Base-by-base conservation (phyloP, 1,284 basidiomycete genomes). In the Earliella scabrosa region DNA sequence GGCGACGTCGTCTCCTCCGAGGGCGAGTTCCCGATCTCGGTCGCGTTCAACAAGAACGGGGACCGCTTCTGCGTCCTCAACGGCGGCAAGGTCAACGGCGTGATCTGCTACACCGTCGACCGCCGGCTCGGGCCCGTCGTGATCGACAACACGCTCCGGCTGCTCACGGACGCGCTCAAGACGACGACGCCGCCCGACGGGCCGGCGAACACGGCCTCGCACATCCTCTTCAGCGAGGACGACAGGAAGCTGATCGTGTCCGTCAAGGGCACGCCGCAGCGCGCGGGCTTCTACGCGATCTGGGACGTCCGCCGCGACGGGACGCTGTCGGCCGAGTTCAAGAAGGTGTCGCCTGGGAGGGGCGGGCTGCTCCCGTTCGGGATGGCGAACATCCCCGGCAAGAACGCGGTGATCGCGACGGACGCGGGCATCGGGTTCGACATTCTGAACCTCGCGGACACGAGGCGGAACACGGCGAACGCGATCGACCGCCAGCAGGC, bases 1-100 rank as follows among this genome's bases (percentile, higher is more conserved):
- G 80, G 80, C 2, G 64, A 67, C 41, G 77, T 79, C 8, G 68
- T 77, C 5, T 70, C 71, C 11, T 74, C 72, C 31, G 77, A 75
- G 4, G 79, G 80, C 24, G 76, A 82, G 53, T 82, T 82, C 70
- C 80, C 80, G 11, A 69, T 81, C 49, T 78, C 78, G 0, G 58
- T 81, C 11, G 75, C 78, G 6, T 72, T 80, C 60, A 79, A 77
- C 65, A 67, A 68, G 32, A 68, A 67, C 11, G 76, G 76, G 8
- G 69, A 66, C 47, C 70, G 61, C 39, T 67, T 79, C 23, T 82
- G 80, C 59, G 74, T 75, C 4, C 66, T 82, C 31, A 82, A 82
- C 64, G 75, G 78, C 31, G 81, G 81, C 14, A 62, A 61, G n/a
- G 66, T 77, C 29, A 80, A 80, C 63, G 76, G 78, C 43, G 77